phyloP scores from a whole-genome alignment of 2,329 filamentous ascomycete species.

The Chrysoporthe deuterocubensis region DNA sequence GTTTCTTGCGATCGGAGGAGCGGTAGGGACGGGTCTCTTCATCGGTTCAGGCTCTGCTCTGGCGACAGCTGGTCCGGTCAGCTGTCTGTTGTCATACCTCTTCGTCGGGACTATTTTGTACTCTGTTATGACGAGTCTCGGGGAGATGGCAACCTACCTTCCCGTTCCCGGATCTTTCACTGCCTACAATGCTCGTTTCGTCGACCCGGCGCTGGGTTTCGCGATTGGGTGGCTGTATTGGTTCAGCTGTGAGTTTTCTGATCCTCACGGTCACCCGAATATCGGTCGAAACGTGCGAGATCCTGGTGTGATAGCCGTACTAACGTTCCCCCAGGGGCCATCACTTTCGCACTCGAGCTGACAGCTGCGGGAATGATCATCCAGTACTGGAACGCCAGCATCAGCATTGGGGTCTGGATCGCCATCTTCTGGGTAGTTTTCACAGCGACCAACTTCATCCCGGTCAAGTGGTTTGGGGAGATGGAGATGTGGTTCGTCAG shows the following conservation, averaged over 20 bases:
- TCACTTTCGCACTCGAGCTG: constrained; percentile 10
- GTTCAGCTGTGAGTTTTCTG: constrained; percentile 63
- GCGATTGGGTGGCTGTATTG: constrained; percentile 85
- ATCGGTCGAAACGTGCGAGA: not conserved
- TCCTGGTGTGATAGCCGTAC: not conserved
- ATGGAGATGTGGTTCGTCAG: constrained; percentile 27
- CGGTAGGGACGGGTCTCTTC: constrained; percentile 55
- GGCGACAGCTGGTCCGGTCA: constrained; percentile 62
- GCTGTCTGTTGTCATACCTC: constrained; percentile 60
- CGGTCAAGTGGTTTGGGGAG: constrained; percentile 27
- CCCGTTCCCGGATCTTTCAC: constrained; percentile 41
- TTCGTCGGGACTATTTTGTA: constrained; percentile 70
- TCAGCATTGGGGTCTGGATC: constrained; percentile 28
- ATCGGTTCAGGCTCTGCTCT: constrained; percentile 65
- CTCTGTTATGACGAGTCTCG: constrained; percentile 70
- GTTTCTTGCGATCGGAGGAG: constrained; percentile 49
- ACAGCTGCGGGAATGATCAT: constrained; percentile 10
- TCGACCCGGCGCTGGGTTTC: constrained; percentile 74
- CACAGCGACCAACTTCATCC: constrained; percentile 30
- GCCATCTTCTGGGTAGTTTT: constrained; percentile 30
- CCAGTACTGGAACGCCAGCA: constrained; percentile 12
- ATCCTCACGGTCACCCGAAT: not conserved
- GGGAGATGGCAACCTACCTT: constrained; percentile 62
- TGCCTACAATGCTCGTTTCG: constrained; percentile 74
- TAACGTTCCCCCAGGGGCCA: constrained; percentile 7